Percentiles rank a stretch among this genome's conserved stretches.
phyloP scores from a whole-genome alignment of 441 rosid species.

The Euphorbia celastroides region DNA sequence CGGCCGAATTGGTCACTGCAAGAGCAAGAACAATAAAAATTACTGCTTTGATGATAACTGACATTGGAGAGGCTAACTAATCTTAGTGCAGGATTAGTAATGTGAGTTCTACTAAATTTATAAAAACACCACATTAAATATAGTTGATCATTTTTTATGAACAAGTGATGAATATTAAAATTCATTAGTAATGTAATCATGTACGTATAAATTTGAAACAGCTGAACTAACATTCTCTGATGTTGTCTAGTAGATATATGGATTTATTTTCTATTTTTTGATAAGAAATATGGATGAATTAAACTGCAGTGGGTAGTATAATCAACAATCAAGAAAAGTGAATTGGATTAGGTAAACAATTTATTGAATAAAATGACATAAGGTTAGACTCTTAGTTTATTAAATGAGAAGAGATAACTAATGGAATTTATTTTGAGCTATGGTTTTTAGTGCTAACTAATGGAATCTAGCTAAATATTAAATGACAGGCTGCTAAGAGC shows the following conservation, averaged over 20 bases:
- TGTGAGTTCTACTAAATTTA: not conserved
- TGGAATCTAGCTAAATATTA: too few relatives aligned
- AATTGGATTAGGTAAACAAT: too few relatives aligned
- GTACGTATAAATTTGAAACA: not conserved
- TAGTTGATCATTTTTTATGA: not conserved
- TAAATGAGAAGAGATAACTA: too few relatives aligned
- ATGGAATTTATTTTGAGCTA: too few relatives aligned
- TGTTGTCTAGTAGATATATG: conserved; percentile 13
- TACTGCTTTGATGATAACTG: conserved; percentile 12
- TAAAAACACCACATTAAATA: not conserved
- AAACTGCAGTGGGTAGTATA: too few relatives aligned
- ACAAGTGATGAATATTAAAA: not conserved
- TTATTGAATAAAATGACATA: too few relatives aligned
- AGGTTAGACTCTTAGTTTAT: too few relatives aligned
- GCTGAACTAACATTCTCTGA: conserved; percentile 15
- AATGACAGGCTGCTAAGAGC: too few relatives aligned
- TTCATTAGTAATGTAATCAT: not conserved
- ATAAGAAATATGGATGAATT: too few relatives aligned
- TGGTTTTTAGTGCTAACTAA: too few relatives aligned
- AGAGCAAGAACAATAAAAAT: conserved; percentile 17
- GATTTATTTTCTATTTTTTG: too few relatives aligned
- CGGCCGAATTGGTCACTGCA: conserved; percentile 8
- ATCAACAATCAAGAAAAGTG: too few relatives aligned
- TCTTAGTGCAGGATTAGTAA: not conserved
- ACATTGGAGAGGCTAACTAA: not conserved